Evolutionary conservation across 148 eudicot genomes (phyloP).

Genomic region (Vaccinium macrocarpon): DNA sequence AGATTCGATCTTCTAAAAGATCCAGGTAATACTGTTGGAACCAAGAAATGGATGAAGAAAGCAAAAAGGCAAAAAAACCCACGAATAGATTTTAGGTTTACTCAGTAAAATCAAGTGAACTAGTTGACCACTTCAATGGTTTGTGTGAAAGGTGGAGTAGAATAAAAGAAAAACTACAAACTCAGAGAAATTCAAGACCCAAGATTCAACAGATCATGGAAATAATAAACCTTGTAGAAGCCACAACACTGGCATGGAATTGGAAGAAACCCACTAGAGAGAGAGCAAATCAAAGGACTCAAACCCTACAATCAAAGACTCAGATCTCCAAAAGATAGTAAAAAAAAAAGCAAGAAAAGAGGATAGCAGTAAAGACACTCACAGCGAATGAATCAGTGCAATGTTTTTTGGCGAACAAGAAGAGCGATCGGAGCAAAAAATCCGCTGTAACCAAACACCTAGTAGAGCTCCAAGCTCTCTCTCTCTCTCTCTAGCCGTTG

Average conservation of each 20-base stretch:
- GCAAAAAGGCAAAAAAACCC: not conserved
- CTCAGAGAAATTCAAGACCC: slow-evolving; percentile 7
- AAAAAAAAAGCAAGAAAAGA: not conserved
- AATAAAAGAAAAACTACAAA: not conserved
- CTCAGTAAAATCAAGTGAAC: slow-evolving; percentile 9
- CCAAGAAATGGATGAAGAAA: slow-evolving; percentile 8
- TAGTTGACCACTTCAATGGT: slow-evolving; percentile 8
- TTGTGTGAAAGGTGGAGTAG: not conserved
- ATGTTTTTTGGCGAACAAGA: not conserved
- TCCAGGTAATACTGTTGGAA: not conserved
- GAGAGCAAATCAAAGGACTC: slow-evolving; percentile 1
- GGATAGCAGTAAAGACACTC: slow-evolving; percentile 18
- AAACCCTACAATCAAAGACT: slow-evolving; percentile 15
- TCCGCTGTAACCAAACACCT: not conserved
- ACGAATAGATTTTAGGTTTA: slow-evolving; percentile 9
- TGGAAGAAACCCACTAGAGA: slow-evolving; percentile 10
- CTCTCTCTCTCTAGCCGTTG: slow-evolving; percentile 14
- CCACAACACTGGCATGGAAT: not conserved
- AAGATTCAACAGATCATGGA: slow-evolving; percentile 7
- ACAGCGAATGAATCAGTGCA: not conserved
- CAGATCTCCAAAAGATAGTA: slow-evolving; percentile 25
- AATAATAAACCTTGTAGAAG: not conserved
- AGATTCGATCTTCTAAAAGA: slow-evolving; percentile 19
- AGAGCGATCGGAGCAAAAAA: slow-evolving; percentile 7
- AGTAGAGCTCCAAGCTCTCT: slow-evolving; percentile 11